Evolutionary conservation across 495 filamentous ascomycete species (phyloP).

Genomic region (Neurospora tetrasperma): DNA sequence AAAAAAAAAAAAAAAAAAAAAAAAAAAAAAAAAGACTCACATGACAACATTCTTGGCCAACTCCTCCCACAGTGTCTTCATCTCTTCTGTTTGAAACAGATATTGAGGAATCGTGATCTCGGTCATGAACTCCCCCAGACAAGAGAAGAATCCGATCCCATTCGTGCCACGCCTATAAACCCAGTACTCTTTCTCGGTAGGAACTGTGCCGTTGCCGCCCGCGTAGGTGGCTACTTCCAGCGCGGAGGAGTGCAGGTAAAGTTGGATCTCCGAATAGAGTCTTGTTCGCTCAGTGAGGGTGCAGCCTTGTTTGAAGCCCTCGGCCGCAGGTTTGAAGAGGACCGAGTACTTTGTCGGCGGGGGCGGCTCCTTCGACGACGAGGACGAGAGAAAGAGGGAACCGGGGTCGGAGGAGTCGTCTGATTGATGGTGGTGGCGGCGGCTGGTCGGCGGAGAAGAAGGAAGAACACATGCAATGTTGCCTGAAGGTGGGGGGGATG

Average conservation of each 20-base stretch:
- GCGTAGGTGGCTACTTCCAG: neutral
- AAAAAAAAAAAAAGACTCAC: neutral
- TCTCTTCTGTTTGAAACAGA: constrained; percentile 12
- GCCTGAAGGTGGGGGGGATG: neutral
- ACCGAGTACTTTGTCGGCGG: constrained; percentile 14
- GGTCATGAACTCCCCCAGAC: constrained; percentile 21
- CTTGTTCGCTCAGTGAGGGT: neutral
- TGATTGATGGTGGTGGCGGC: no score
- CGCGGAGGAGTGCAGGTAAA: neutral
- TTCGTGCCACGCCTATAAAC: constrained; percentile 20
- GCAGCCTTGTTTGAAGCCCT: neutral
- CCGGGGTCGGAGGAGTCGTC: neutral
- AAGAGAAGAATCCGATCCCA: constrained; percentile 17
- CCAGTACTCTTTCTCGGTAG: constrained; percentile 20
- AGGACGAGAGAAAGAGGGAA: neutral
- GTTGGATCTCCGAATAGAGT: neutral
- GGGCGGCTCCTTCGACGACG: neutral
- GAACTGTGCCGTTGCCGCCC: constrained; percentile 9
- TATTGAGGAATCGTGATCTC: neutral
- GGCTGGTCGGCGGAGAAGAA: neutral
- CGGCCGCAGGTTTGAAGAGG: constrained; percentile 2
- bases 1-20: no score
- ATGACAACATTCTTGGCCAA: constrained; percentile 14
- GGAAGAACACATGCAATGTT: neutral
- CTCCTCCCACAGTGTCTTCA: constrained; percentile 19